A percentile compares a stretch with the other conserved stretches of the same genome.
Conservation (phyloP, 2,329 filamentous ascomycete species). For the Arachnomyces sp. region DNA sequence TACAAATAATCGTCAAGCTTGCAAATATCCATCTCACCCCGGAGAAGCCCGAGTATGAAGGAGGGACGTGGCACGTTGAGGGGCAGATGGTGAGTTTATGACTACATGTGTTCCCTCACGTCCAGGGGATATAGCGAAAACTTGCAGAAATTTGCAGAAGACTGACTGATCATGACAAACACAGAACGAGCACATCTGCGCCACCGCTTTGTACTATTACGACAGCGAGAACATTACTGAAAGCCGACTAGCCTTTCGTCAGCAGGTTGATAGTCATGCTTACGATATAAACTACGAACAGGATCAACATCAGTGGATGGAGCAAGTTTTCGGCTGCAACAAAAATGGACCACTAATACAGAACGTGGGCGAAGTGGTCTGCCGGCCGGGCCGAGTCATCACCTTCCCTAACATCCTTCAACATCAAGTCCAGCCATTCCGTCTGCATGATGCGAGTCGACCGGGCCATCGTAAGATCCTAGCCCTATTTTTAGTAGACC, state of each 20-base stretch:
- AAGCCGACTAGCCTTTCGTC: slow-evolving; percentile 44
- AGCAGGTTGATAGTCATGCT: slow-evolving; percentile 21
- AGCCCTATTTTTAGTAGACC: slow-evolving; percentile 53
- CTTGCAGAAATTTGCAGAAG: too few species aligned
- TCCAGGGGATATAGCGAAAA: too few species aligned
- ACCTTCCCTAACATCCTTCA: slow-evolving; percentile 34
- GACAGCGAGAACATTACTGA: slow-evolving; percentile 54
- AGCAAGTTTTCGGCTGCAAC: slow-evolving; percentile 16
- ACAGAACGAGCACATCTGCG: slow-evolving; percentile 55
- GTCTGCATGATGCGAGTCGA: slow-evolving; percentile 40
- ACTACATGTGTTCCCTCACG: too few species aligned
- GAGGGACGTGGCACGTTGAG: slow-evolving; percentile 33
- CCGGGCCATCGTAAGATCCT: slow-evolving; percentile 51
- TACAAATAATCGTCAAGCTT: slow-evolving; percentile 57
- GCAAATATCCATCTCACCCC: slow-evolving; percentile 51
- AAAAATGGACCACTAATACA: slow-evolving; percentile 8
- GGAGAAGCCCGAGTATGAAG: slow-evolving; percentile 45
- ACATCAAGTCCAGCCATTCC: slow-evolving; percentile 44
- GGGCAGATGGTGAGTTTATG: slow-evolving; percentile 28
- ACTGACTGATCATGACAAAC: background rate
- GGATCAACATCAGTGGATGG: slow-evolving; percentile 8
- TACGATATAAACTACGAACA: slow-evolving; percentile 24
- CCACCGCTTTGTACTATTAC: slow-evolving; percentile 58
- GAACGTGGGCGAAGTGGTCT: slow-evolving; percentile 10
- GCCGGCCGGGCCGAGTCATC: slow-evolving; percentile 8